phyloP scores from a whole-genome alignment of 2,329 filamentous ascomycete genomes.

The Paracamarosporium sp. region DNA sequence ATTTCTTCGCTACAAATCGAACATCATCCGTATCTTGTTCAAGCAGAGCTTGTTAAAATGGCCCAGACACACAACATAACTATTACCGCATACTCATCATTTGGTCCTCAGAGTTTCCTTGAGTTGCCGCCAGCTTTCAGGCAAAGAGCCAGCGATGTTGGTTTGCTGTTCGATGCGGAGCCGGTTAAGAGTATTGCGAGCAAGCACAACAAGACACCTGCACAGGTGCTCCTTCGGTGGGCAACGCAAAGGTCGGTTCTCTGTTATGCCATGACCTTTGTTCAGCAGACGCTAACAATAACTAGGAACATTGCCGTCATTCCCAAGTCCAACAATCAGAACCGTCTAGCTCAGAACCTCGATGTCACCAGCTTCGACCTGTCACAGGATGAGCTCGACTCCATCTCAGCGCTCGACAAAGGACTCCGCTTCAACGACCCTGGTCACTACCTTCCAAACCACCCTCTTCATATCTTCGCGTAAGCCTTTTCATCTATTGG shows the following conservation, averaged over 20 bases:
- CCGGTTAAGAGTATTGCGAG: conserved; percentile 69
- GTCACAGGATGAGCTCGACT: conserved; percentile 26
- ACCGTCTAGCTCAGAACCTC: conserved; percentile 31
- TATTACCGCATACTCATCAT: conserved; percentile 28
- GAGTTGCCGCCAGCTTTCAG: conserved; percentile 71
- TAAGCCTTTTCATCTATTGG: conserved; percentile 8
- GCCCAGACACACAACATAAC: conserved; percentile 24
- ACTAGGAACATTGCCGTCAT: conserved; percentile 28
- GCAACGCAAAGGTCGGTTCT: conserved; percentile 68
- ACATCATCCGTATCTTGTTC: conserved; percentile 25
- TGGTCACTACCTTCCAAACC: conserved; percentile 29
- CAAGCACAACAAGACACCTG: conserved; percentile 74
- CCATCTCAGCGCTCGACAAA: conserved; percentile 42
- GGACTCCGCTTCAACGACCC: conserved; percentile 42
- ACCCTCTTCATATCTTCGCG: conserved; percentile 34
- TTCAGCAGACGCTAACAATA: background rate
- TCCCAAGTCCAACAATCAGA: conserved; percentile 29
- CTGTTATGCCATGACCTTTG: background rate
- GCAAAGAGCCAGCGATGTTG: conserved; percentile 67
- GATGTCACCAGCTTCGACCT: conserved; percentile 40
- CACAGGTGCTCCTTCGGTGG: conserved; percentile 85
- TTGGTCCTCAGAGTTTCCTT: conserved; percentile 67
- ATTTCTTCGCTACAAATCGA: conserved; percentile 26
- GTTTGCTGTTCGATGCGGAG: conserved; percentile 73
- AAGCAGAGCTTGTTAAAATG: conserved; percentile 22